These are phyloP conservation scores for Myxozyma vanderwaltii DNA, from an alignment of 805 yeast species.

Conservation along the genomic window DNA sequence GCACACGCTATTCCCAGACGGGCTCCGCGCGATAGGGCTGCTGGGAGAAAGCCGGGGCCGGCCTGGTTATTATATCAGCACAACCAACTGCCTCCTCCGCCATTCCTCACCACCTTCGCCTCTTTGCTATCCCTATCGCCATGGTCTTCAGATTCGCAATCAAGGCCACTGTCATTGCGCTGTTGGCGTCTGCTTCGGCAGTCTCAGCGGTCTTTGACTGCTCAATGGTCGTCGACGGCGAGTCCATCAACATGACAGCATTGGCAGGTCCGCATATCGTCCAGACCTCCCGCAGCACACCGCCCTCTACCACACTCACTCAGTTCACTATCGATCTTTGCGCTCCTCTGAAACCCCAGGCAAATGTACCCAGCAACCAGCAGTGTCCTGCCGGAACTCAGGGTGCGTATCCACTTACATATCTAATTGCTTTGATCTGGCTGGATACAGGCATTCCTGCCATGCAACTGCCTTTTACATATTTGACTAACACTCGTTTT, in stretches of 20 bases:
- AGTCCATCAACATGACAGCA: constrained; percentile 46
- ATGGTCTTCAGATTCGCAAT: background rate
- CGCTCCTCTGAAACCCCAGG: constrained; percentile 46
- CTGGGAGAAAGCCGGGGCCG: background rate
- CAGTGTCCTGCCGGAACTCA: constrained; percentile 73
- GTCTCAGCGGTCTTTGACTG: constrained; percentile 39
- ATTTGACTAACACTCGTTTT: too few species aligned
- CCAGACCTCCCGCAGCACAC: constrained; percentile 57
- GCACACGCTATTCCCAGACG: background rate
- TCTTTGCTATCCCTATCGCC: background rate
- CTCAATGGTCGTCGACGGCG: constrained; percentile 37
- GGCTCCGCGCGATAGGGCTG: too few species aligned
- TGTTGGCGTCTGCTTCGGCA: constrained; percentile 12
- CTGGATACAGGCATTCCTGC: too few species aligned
- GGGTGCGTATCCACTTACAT: constrained; percentile 18
- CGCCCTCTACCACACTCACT: constrained; percentile 68
- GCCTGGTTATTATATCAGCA: background rate
- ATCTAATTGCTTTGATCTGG: background rate
- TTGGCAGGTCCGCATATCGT: constrained; percentile 55
- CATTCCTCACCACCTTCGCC: background rate
- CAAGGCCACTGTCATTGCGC: constrained; percentile 9
- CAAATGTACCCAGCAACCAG: constrained; percentile 38
- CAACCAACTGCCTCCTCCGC: background rate
- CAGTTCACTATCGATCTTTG: constrained; percentile 77
- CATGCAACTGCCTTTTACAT: background rate